Evolutionary conservation across 192 early-diverging fungal genomes (phyloP).

Genomic region (Podila horticola): DNA sequence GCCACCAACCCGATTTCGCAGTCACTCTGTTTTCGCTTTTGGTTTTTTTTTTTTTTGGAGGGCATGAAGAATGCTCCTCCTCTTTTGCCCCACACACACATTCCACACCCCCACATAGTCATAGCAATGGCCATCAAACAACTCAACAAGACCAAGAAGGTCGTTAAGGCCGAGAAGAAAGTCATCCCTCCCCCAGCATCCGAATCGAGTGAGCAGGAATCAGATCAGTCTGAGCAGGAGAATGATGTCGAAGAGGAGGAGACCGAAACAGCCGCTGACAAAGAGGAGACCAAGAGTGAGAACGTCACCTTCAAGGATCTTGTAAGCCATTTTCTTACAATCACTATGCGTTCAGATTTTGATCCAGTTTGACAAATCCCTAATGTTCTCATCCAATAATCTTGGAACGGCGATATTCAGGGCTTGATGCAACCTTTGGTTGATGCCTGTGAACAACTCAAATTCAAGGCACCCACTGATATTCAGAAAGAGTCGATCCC

Average conservation of each 20-base stretch:
- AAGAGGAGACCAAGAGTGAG: constrained; percentile 2
- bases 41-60: too few species aligned
- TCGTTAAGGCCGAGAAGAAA: not conserved
- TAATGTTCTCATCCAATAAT: constrained; percentile 4
- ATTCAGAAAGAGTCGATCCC: constrained; percentile 95
- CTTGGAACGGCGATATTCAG: constrained; percentile 27
- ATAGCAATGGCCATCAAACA: too few species aligned
- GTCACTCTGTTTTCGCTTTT: too few species aligned
- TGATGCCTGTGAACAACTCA: constrained; percentile 89
- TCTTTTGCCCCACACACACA: too few species aligned
- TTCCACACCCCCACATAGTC: too few species aligned
- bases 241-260: not conserved
- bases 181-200: not conserved
- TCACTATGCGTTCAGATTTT: not conserved
- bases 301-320: constrained; percentile 44
- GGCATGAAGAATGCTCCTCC: too few species aligned
- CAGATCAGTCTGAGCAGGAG: not conserved
- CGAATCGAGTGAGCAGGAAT: constrained; percentile 1
- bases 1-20: too few species aligned
- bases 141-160: constrained; percentile 1
- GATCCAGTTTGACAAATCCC: not conserved
- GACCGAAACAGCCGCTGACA: not conserved
- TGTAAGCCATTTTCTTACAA: constrained; percentile 10
- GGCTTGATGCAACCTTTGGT: constrained; percentile 91
- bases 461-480: constrained; percentile 89